Evolutionary conservation across 208 protist genomes (phyloP), one percentile per base, ranked within the genome.

Genomic region (Lotmaria passim): DNA sequence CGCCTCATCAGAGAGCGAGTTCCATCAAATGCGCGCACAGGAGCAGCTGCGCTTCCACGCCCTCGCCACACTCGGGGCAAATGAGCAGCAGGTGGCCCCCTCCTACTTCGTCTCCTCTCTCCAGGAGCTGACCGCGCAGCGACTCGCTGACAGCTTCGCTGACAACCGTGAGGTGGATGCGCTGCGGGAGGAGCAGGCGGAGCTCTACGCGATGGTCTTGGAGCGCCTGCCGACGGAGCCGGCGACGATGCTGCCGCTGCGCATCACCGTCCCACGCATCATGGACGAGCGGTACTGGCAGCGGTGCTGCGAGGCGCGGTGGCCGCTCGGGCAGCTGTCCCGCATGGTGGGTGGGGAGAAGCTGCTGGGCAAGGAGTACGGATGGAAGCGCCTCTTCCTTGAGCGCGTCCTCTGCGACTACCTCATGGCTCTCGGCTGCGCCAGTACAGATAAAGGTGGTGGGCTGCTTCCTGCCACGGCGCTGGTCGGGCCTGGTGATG

Each of bases 311-410:
- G 59, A 78, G 65, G 78, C 86, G 31, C 82, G 90, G 8, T 96
- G 93, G 91, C 83, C 90, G 31, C 79, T 83, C 36, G 93, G 93
- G 15, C 89, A 96, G 75, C 75, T 97, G 38, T 86, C 81, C n/a
- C 47, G 63, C 43, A 73, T 79, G 56, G 36, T 66, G 41, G 51
- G 19, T 21, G 71, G 71, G 19, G 80, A 83, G 61, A 60, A 80
- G 34, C 47, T 77, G 26, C 61, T 81, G 12, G 63, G 55, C 28
- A 82, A 87, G 33, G 46, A 71, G 39, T 81, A 74, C 65, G 83
- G 86, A 26, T 96, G 90, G 91, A 97, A 97, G 71, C 85, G 86
- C 21, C 81, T 95, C 41, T 97, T 85, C 50, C 75, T 97, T 7
- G 91, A 97, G 78, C 77, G 83, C 14, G 43, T 85, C 3, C 76